These are phyloP conservation scores for Volvox africanus DNA, from an alignment of 139 green algal genomes.

Conservation along the genomic window DNA sequence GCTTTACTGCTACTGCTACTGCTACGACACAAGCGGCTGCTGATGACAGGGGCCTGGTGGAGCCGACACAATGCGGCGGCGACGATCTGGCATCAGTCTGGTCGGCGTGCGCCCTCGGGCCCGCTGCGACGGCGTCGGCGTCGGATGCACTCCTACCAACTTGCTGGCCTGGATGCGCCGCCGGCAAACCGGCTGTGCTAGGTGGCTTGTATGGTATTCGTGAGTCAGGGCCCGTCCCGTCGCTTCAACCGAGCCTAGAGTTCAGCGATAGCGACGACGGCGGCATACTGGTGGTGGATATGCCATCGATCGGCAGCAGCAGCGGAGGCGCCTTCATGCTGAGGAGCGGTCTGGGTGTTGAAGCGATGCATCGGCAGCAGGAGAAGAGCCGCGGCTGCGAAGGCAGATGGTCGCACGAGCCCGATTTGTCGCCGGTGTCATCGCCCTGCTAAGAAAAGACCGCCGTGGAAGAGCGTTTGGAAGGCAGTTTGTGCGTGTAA, in stretches of 20 bases:
- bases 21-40: too few relatives aligned
- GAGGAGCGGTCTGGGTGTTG: background rate
- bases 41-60: background rate
- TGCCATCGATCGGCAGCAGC: background rate
- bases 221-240: background rate
- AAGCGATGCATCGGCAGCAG: background rate
- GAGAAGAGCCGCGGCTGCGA: background rate
- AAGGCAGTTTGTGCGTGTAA: too few relatives aligned
- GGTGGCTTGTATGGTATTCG: constrained; percentile 33
- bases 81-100: background rate
- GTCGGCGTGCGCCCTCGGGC: background rate
- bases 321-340: background rate
- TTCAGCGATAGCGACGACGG: constrained; percentile 14
- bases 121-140: background rate
- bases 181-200: background rate
- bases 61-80: background rate
- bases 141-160: background rate
- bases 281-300: background rate
- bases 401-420: background rate
- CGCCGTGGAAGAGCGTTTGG: too few relatives aligned
- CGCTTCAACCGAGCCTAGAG: background rate
- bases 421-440: background rate
- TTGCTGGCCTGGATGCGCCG: background rate
- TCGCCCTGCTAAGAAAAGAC: too few relatives aligned
- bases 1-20: constrained; percentile 9